phyloP scores from a whole-genome alignment of 768 basidiomycete species.

The Suillus lakei region DNA sequence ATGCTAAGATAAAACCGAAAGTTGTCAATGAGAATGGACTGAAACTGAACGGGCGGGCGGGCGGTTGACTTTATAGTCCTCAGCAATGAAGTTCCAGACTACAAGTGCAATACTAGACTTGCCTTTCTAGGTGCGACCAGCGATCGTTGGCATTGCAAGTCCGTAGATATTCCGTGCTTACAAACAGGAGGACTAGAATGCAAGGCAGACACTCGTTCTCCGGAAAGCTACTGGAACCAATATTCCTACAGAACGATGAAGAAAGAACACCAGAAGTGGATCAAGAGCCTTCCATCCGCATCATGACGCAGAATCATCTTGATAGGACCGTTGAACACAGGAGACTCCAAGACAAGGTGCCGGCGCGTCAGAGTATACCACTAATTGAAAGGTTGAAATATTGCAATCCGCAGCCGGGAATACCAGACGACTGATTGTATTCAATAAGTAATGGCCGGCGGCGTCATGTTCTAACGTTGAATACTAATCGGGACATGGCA shows the following conservation, averaged over 20 bases:
- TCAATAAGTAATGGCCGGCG: not conserved
- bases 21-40: not conserved
- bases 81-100: not conserved
- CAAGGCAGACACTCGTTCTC: not conserved
- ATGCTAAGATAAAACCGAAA: not conserved
- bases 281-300: not conserved
- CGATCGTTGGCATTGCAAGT: not conserved
- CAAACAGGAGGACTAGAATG: not conserved
- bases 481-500: not conserved
- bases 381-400: not conserved
- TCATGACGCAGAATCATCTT: not conserved
- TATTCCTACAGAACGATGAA: not conserved
- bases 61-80: not conserved
- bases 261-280: not conserved
- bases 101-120: conserved; percentile 1
- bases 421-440: not conserved
- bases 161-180: not conserved
- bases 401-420: not conserved
- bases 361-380: not conserved
- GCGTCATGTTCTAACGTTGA: not conserved
- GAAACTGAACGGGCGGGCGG: not conserved
- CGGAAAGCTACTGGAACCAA: not conserved
- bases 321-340: not conserved
- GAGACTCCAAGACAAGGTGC: not conserved
- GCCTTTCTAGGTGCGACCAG: not conserved